Percentiles rank a stretch among this genome's conserved stretches.
Evolutionary conservation across 306 rosid genomes (phyloP).

Genomic region (Rosa multiflora): DNA sequence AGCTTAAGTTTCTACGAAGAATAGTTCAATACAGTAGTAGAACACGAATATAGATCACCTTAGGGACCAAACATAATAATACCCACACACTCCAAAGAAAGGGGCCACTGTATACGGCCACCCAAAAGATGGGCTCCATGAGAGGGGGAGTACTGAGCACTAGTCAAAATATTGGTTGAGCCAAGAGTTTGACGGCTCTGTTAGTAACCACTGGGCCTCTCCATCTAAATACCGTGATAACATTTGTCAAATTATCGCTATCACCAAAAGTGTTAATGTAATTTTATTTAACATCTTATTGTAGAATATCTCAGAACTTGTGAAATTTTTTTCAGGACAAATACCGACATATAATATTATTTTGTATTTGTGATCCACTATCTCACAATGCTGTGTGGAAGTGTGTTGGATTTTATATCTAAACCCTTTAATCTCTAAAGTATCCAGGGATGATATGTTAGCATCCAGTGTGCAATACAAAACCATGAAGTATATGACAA

Average conservation of each 20-base stretch:
- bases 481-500: slow-evolving; percentile 2
- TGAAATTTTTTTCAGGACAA: neutral
- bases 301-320: neutral
- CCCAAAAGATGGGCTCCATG: neutral
- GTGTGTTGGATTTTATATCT: neutral
- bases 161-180: neutral
- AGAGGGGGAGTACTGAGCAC: neutral
- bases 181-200: neutral
- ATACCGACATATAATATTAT: neutral
- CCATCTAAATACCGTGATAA: neutral
- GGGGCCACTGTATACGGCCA: neutral
- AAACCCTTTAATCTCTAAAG: neutral
- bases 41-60: neutral
- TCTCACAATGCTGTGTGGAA: neutral
- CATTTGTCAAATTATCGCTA: neutral
- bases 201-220: neutral
- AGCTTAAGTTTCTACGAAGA: neutral
- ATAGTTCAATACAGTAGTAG: neutral
- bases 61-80: neutral
- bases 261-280: neutral
- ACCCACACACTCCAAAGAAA: neutral
- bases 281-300: neutral
- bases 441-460: neutral
- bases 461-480: neutral
- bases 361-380: neutral